Evolutionary conservation across 441 rosid genomes (phyloP), one percentile per base, ranked within the genome.

Genomic region (Adansonia grandidieri): DNA sequence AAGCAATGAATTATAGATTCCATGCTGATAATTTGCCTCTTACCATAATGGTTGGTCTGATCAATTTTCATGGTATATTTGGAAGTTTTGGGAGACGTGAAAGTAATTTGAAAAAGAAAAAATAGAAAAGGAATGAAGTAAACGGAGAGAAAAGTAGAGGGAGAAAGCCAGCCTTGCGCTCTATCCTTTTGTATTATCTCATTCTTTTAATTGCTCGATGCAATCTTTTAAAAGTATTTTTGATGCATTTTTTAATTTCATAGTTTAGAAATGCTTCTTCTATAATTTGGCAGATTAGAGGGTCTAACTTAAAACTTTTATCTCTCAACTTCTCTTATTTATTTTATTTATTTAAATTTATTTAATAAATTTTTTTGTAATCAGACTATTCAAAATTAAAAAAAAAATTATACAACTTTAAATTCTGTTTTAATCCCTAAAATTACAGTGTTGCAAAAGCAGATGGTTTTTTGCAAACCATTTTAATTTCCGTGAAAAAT

Each of bases 251-350:
- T 61, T 76, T 93, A 77, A 77, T 87, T 44, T 89, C 91, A 0
- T 93, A 84, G 73, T 90, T 88, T 74, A 77, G 81, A 69, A 89
- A 89, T 40, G 95, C 93, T 64, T 87, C 92, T 81, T 86, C 90
- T 53, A 89, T 94, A 72, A 89, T 90, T 51, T 37, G 85, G 82
- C 80, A 88, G 96, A 73, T 80, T 94, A 79, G 90, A 37, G 78
- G 90, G 95, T 91, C 37, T 22, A 11, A 6, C 65, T 28, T 54
- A 13, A 45, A 19, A n/a, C 47, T 24, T 1, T 9, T 9, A 0
- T 11, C 13, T 22, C 4, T 15, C 4, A 63, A 13, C 13, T 24
- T 45, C 2, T 22, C 28, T 51, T 11, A 57, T 6, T 68, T 68
- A 20, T 0, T 11, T 89, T 37, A 67, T 45, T 45, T 6, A 45